A percentile compares a stretch with the other conserved stretches of the same genome.
These are phyloP conservation scores for Coccomyxa sp. DNA, from an alignment of 139 green algal species.

Conservation along the genomic window DNA sequence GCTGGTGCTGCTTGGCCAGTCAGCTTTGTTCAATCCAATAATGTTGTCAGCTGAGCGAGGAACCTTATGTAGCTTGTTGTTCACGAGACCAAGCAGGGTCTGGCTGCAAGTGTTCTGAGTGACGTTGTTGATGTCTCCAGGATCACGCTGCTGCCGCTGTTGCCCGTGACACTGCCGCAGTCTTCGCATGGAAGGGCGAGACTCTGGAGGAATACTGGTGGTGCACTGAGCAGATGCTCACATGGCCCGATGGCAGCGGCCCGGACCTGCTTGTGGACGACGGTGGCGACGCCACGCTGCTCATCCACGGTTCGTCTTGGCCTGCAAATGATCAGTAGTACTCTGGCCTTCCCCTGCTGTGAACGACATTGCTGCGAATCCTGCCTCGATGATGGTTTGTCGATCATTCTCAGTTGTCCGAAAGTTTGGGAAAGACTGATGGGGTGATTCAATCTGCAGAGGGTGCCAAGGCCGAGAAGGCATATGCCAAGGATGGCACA, in stretches of 20 bases:
- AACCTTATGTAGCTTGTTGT: too few species aligned
- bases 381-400: too few species aligned
- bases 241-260: slow-evolving; percentile 80
- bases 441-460: slow-evolving; percentile 47
- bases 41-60: too few species aligned
- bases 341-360: too few species aligned
- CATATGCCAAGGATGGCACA: slow-evolving; percentile 86
- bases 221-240: slow-evolving; percentile 93
- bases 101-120: not conserved
- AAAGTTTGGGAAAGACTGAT: too few species aligned
- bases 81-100: too few species aligned
- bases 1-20: not conserved
- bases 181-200: slow-evolving; percentile 99
- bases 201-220: slow-evolving; percentile 99
- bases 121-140: slow-evolving; percentile 24
- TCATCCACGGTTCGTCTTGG: slow-evolving; percentile 88
- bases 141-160: slow-evolving; percentile 98
- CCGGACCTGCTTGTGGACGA: slow-evolving; percentile 98
- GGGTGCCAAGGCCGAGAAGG: slow-evolving; percentile 92
- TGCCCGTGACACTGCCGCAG: slow-evolving; percentile 88
- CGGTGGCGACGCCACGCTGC: slow-evolving; percentile 95
- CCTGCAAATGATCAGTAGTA: too few species aligned
- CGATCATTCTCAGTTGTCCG: too few species aligned
- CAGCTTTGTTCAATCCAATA: too few species aligned
- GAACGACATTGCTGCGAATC: too few species aligned